Evolutionary conservation across 306 rosid genomes (phyloP).

Genomic region (Acacia acuminata): DNA sequence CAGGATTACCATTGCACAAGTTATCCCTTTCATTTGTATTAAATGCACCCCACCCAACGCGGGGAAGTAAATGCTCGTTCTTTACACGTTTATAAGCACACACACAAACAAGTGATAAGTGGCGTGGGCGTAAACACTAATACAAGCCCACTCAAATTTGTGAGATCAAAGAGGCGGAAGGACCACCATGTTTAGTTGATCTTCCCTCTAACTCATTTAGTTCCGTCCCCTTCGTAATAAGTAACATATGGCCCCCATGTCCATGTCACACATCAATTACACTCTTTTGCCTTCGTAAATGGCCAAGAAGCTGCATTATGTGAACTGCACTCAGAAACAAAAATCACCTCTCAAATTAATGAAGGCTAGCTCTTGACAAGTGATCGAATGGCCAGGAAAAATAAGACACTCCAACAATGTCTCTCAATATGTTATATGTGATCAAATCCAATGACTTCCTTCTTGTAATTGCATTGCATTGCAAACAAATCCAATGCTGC

Average conservation of each 20-base stretch:
- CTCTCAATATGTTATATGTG: not conserved
- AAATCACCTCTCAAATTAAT: not conserved
- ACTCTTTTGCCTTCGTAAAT: constrained; percentile 29
- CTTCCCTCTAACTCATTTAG: constrained; percentile 30
- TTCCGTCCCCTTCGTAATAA: not conserved
- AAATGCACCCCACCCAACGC: no score
- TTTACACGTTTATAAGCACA: no score
- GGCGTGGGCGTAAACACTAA: not conserved
- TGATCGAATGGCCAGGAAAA: not conserved
- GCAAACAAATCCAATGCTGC: no score
- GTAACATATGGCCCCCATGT: not conserved
- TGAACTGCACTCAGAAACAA: not conserved
- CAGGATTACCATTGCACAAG: no score
- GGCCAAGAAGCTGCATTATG: constrained; percentile 27
- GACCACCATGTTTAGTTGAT: constrained; percentile 33
- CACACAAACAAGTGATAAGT: not conserved
- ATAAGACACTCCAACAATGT: not conserved
- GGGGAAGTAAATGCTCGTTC: no score
- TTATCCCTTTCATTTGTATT: no score
- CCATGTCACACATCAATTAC: not conserved
- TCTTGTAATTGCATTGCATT: no score
- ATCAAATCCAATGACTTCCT: no score
- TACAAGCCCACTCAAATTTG: not conserved
- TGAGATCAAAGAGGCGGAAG: constrained; percentile 9
- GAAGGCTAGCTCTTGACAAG: not conserved